Base-by-base conservation (phyloP, 2,329 filamentous ascomycete genomes). In the Sporothrix brunneoviolacea region DNA sequence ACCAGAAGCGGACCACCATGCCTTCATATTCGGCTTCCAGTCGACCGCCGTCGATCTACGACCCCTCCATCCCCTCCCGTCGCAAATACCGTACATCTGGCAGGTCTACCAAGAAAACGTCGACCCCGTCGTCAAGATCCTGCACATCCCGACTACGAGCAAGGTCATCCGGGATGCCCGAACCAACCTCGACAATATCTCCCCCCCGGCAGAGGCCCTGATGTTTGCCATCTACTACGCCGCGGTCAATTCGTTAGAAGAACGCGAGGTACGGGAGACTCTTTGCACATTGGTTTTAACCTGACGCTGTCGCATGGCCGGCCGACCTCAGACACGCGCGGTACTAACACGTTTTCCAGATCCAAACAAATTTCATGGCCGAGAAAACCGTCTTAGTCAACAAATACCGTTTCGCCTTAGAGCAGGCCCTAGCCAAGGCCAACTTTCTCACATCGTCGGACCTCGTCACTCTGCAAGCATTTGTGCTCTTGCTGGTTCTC, bases 21-120 rank as follows among this genome's bases (percentile, higher is more conserved):
- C 78, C 21, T 91, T 88, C 62, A 72, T 90, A 22, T 77, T 90
- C 55, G 84, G 85, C 8, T 87, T 86, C 62, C 82, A 78, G 54
- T 88, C 85, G 1, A 74, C 77, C n/a, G 80, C 79, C 55, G 81
- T 88, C 22, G 79, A 89, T 57, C 55, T 70, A 3, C 60, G 63
- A 6, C 65, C 71, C 1, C 69, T 77, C 5, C 71, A 71, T 13
- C 78, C 78, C 0, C 57, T 78, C 0, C 74, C 77, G 0, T 79
- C 76, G 0, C 76, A 81, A 47, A 67, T 80, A 1, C 74, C 75
- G 0, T 79, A 77, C 49, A 61, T 80, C 2, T 57, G 80, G 7
- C 66, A 76, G 28, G 62, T 74, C 0, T 81, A 72, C 54, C 62
- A 67, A 0, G 72, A 76, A 39, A 80, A 77, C 50, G 67, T 80